Base-by-base conservation (phyloP, 2,329 filamentous ascomycete species). In the Pyrenochaeta sp. region DNA sequence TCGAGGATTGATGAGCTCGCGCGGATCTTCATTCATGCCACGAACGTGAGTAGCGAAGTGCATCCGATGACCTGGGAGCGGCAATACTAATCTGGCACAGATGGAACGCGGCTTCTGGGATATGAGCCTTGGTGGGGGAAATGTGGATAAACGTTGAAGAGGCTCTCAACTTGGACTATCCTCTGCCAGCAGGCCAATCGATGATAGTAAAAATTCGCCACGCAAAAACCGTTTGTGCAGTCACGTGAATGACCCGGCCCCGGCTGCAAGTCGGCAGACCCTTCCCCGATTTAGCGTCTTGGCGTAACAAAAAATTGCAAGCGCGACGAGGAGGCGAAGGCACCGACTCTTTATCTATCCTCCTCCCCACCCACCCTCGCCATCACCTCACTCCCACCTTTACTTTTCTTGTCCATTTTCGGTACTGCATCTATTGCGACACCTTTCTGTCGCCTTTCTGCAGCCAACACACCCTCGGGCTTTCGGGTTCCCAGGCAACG, bases 21-120 rank as follows among this genome's bases (percentile, higher is more conserved):
- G 31, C 79, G 82, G 53, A 90, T 96, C 36, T 96, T 96, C 64
- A 83, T 91, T 32, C 87, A 91, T 58, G 90, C 88, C n/a, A 95
- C 90, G 11, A 88, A 86, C 77, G 88, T 90, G 69, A 72, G 80
- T 65, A 35, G 19, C n/a, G n/a, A n/a, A n/a, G n/a, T n/a, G n/a
- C n/a, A n/a, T n/a, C n/a, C n/a, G n/a, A n/a, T n/a, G n/a, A n/a
- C n/a, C n/a, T n/a, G n/a, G n/a, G n/a, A n/a, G n/a, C 6, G 8
- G 29, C 38, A 24, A 34, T 31, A 53, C 58, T 56, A 38, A 62
- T 23, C 30, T 18, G 23, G 30, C 37, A 15, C 68, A 89, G 81
- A 83, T 90, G 80, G 87, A 90, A 70, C 84, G 82, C 51, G 83
- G 80, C 1, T 90, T 90, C 65, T 90, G 87, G 87, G 81, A 87